Evolutionary conservation across 495 filamentous ascomycete genomes (phyloP), one percentile per base, ranked within the genome.

Genomic region (Podospora didyma): DNA sequence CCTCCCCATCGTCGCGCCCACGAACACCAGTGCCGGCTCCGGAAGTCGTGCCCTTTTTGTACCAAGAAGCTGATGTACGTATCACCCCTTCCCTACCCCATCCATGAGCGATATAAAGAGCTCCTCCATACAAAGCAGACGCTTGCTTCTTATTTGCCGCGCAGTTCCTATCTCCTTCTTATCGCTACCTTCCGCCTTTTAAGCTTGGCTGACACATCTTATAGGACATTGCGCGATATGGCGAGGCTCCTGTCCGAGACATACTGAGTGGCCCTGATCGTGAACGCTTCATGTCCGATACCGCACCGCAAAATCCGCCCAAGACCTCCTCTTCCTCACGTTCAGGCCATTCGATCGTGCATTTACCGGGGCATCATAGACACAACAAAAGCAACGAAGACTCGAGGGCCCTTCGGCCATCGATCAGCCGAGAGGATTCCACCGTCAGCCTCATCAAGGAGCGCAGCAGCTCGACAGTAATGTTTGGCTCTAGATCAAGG

Each of bases 41-140:
- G 65, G 94, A 97, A 65, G 90, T 98, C 49, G 92, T 93, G 21
- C 94, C 94, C 12, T 98, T 96, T 83, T 75, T 95, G 45, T 97
- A 92, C 71, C 94, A 98, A 73, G 90, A 94, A 67, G 84, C 80
- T 59, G 85, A 92, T 69, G 87, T 89, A 70, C 74, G 84, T 72
- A 45, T 46, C 50, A 46, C 53, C 62, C 41, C 17, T 51, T 41
- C 21, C 9, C 23, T 23, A 6, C 31, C 2, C 23, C 37, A 12
- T 23, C 21, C 9, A 49, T 17, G 10, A 4, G 10, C 23, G 11
- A 2, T 22, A 31, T 60, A 35, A 10, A 47, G 31, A 26, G 10
- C 22, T 49, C 50, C 45, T 46, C 35, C 21, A 54, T n/a, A 3
- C 23, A 31, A 2, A 19, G 2, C 12, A 22, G 21, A 11, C 26